Evolutionary conservation across 768 basidiomycete genomes (phyloP), one percentile per base, ranked within the genome.

Genomic region (Mycena galericulata): DNA sequence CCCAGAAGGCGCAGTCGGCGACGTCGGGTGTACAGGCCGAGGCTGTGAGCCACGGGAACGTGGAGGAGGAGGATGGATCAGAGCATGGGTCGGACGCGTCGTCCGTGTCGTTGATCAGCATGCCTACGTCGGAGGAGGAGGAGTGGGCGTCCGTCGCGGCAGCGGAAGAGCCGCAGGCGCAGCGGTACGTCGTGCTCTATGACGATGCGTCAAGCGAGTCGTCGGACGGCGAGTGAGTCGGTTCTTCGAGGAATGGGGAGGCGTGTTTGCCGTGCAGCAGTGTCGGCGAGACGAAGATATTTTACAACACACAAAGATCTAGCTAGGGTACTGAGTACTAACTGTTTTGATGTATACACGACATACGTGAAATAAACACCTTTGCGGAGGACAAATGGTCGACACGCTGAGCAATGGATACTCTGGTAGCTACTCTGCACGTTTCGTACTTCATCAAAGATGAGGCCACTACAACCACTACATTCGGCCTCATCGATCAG

Each of bases 171-270:
- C 74, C 26, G 75, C 79, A 83, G 40, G 76, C 75, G 8, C 77
- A 86, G 70, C 91, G 93, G 68, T 94, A 92, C 73, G 91, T 93
- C 17, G 82, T 94, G 62, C 77, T 93, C 65, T 93, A 92, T 70
- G 92, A 92, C 74, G 89, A 88, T 67, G 83, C 82, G 55, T 86
- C 86, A 9, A 71, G 66, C 62, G 51, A 65, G 58, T 60, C 63
- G 62, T 58, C 54, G 0, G 88, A 88, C 36, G 88, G 86, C 43
- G 86, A 87, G 34, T 79, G 57, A 45, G 58, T 6, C 17, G 58
- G 75, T 32, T 41, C n/a, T n/a, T n/a, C n/a, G n/a, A n/a, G n/a
- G 8, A 6, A 8, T 4, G 41, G 47, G 9, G 53, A 47, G 18
- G 32, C 3, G 27, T n/a, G 56, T 32, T 36, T 36, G 63, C 43